Evolutionary conservation across 2,329 filamentous ascomycete species (phyloP), one percentile per base, ranked within the genome.

Genomic region (Corniculantispora saksenae): DNA sequence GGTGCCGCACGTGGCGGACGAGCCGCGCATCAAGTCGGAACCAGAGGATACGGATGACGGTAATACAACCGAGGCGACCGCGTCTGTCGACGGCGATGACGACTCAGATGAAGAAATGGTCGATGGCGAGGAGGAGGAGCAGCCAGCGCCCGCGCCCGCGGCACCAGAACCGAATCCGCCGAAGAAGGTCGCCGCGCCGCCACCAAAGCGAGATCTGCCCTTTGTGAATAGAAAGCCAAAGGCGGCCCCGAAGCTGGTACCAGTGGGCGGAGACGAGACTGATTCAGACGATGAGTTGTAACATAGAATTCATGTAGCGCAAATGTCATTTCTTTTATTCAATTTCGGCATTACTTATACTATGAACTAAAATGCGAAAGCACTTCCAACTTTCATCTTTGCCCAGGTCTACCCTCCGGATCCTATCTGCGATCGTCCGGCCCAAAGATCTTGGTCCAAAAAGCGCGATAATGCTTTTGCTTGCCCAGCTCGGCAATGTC

Each of bases 401-500:
- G 7, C 32, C 2, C 13, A 19, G 8, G 7, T 21, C 35, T n/a
- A 15, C 23, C 32, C 53, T 6, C 40, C n/a, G 23, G 10, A 15
- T 5, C 6, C 40, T 32, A 79, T 6, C 73, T 72, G 55, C 70
- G 70, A 70, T 90, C 88, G 65, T 86, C 80, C 1, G 74, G 74
- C 12, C 74, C 81, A 73, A 87, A 89, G 65, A 79, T 80, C 19
- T 82, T 68, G 2, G 68, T 77, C 86, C 86, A 91, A 72, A 86
- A 91, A 0, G 77, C 83, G 38, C 88, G 81, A 70, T 78, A 87
- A 73, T 91, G 85, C 77, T 88, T 89, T 79, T 86, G 72, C 69
- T 78, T 78, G 1, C 89, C 89, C 43, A 82, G 70, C 69, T 83
- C 79, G 0, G 80, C 72, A 67, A 91, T 86, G 61, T 84, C 81